These are phyloP conservation scores for Vickermania ingenoplastis DNA, from an alignment of 208 protist genomes.

Conservation along the genomic window DNA sequence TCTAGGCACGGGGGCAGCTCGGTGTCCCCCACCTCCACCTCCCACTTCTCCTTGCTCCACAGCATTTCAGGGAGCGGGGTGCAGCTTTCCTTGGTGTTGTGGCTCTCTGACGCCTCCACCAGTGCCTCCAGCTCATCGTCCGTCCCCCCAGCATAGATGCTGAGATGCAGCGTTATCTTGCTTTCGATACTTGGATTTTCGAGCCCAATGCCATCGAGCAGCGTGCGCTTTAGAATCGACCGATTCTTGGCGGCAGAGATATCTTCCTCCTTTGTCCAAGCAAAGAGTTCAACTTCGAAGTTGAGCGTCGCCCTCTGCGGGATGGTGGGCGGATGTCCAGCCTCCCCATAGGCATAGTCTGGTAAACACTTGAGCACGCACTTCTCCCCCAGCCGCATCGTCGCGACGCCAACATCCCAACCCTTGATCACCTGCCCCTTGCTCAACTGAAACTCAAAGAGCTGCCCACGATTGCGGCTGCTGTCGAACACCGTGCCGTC, in stretches of 20 bases:
- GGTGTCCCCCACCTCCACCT: constrained; percentile 46
- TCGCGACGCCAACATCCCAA: constrained; percentile 86
- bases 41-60: constrained; percentile 36
- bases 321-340: constrained; percentile 75
- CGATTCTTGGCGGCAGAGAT: constrained; percentile 62
- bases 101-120: constrained; percentile 5
- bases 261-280: constrained; percentile 70
- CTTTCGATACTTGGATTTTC: constrained; percentile 80
- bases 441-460: constrained; percentile 83
- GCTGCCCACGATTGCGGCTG: constrained; percentile 68
- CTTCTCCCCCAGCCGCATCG: constrained; percentile 87
- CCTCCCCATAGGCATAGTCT: constrained; percentile 79
- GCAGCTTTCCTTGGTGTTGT: neutral
- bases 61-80: constrained; percentile 18
- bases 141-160: constrained; percentile 36
- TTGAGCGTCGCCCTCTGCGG: constrained; percentile 79
- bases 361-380: constrained; percentile 52
- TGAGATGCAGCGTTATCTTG: constrained; percentile 42
- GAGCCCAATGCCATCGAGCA: constrained; percentile 60
- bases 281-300: constrained; percentile 88
- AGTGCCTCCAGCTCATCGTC: constrained; percentile 21
- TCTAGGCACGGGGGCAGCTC: constrained; percentile 61
- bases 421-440: constrained; percentile 88
- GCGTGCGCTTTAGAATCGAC: constrained; percentile 66
- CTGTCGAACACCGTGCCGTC: constrained; percentile 87